Conservation (phyloP, 148 eudicot species). For the Cornus kousa region DNA sequence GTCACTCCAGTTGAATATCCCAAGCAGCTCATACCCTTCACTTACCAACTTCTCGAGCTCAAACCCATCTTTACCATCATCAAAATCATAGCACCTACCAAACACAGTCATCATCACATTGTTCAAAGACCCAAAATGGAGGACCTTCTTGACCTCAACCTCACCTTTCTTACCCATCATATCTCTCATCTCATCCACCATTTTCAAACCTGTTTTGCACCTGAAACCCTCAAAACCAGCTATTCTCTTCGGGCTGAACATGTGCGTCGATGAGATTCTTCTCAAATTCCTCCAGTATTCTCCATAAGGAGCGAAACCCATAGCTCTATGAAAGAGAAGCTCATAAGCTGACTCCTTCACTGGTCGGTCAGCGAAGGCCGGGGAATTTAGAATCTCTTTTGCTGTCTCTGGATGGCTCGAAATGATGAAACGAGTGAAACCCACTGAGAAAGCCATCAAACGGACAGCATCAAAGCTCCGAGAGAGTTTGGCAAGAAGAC, state of each 20-base stretch:
- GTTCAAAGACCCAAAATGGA: conserved; percentile 14
- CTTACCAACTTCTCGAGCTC: conserved; percentile 9
- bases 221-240: conserved; percentile 4
- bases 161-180: neutral
- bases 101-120: conserved; percentile 14
- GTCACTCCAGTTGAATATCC: conserved; percentile 15
- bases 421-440: conserved; percentile 12
- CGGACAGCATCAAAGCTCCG: neutral
- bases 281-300: conserved; percentile 15
- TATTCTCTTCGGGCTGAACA: conserved; percentile 9
- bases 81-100: conserved; percentile 3
- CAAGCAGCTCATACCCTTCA: conserved; percentile 17
- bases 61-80: conserved; percentile 8
- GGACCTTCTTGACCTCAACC: conserved; percentile 6
- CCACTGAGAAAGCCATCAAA: conserved; percentile 12
- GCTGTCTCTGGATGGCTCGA: conserved; percentile 14
- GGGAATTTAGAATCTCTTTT: conserved; percentile 1
- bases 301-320: conserved; percentile 15
- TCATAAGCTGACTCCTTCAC: conserved; percentile 16
- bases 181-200: neutral
- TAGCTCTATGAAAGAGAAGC: conserved; percentile 13
- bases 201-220: neutral
- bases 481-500: neutral
- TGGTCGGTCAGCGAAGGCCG: conserved; percentile 12
- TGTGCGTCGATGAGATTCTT: conserved; percentile 2